These are phyloP conservation scores for Calonectria hongkongensis DNA, from an alignment of 2,329 filamentous ascomycete species.

Conservation along the genomic window DNA sequence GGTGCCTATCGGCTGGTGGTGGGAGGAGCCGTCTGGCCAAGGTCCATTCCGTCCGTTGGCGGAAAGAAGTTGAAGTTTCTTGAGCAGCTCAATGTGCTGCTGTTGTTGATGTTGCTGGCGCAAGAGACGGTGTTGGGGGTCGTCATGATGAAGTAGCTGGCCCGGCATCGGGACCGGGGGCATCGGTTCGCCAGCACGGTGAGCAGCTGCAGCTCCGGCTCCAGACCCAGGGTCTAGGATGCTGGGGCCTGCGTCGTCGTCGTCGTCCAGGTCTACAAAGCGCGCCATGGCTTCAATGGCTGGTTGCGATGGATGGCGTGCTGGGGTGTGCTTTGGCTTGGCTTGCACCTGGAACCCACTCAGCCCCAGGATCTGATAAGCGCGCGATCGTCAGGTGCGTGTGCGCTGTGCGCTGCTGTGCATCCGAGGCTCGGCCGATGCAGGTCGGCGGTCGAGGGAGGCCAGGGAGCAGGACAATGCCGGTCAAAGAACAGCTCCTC, in stretches of 20 bases:
- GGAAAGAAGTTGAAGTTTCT: conserved; percentile 52
- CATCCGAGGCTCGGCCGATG: conserved; percentile 49
- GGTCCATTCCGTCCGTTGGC: conserved; percentile 53
- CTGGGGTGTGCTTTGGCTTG: conserved; percentile 17
- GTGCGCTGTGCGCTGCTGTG: conserved; percentile 42
- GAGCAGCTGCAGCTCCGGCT: conserved; percentile 44
- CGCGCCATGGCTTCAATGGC: conserved; percentile 53
- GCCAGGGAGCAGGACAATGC: conserved; percentile 46
- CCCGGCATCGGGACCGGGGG: conserved; percentile 51
- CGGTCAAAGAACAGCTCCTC: conserved; percentile 38
- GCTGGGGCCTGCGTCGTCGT: conserved; percentile 47
- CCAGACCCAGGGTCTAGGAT: conserved; percentile 34
- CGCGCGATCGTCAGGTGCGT: conserved; percentile 41
- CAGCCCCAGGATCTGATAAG: conserved; percentile 57
- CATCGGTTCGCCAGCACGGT: conserved; percentile 50
- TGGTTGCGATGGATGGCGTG: conserved; percentile 22
- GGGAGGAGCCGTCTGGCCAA: conserved; percentile 54
- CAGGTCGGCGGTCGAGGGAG: conserved; percentile 49
- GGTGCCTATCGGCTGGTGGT: conserved; percentile 50
- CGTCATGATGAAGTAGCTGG: conserved; percentile 49
- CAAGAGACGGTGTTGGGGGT: conserved; percentile 41
- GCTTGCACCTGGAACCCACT: conserved; percentile 26
- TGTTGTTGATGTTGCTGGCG: conserved; percentile 48
- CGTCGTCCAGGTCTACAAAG: conserved; percentile 57
- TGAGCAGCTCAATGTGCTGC: conserved; percentile 53